Evolutionary conservation across 345 rosid genomes (phyloP).

Genomic region (Turritis glabra): DNA sequence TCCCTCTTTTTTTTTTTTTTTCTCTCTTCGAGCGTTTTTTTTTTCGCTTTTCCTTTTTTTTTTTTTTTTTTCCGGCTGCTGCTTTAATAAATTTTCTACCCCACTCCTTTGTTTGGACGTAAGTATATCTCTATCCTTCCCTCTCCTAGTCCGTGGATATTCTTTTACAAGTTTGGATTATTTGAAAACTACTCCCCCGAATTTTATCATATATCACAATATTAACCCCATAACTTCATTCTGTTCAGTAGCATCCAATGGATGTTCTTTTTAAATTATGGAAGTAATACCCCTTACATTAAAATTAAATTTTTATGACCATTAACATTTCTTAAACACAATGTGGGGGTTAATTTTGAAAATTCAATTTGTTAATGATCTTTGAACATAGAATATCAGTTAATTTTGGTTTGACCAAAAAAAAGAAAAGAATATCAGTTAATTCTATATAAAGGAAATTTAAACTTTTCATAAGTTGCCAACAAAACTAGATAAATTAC

Average conservation of each 20-base stretch:
- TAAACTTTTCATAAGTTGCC: background rate
- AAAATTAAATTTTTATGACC: background rate
- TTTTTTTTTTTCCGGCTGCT: slow-evolving; percentile 33
- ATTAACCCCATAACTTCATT: background rate
- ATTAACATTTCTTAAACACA: slow-evolving; percentile 1
- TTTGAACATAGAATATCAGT: background rate
- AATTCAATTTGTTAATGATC: background rate
- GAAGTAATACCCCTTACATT: background rate
- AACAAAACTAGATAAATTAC: background rate
- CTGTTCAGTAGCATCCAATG: background rate
- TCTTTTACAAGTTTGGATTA: slow-evolving; percentile 16
- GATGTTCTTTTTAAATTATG: too few species aligned
- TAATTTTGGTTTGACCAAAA: background rate
- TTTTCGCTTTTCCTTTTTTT: background rate
- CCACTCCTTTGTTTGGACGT: slow-evolving; percentile 32
- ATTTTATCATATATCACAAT: background rate
- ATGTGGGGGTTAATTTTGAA: background rate
- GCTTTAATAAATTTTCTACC: slow-evolving; percentile 35
- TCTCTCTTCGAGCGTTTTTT: slow-evolving; percentile 29
- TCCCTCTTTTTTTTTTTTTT: slow-evolving; percentile 19
- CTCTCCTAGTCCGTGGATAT: slow-evolving; percentile 10
- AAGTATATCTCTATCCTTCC: slow-evolving; percentile 4
- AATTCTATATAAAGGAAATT: background rate
- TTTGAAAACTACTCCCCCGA: background rate
- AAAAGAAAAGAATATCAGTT: background rate